Base-by-base conservation (phyloP, 1,139 yeast genomes). In the Zygoascus sp. region DNA sequence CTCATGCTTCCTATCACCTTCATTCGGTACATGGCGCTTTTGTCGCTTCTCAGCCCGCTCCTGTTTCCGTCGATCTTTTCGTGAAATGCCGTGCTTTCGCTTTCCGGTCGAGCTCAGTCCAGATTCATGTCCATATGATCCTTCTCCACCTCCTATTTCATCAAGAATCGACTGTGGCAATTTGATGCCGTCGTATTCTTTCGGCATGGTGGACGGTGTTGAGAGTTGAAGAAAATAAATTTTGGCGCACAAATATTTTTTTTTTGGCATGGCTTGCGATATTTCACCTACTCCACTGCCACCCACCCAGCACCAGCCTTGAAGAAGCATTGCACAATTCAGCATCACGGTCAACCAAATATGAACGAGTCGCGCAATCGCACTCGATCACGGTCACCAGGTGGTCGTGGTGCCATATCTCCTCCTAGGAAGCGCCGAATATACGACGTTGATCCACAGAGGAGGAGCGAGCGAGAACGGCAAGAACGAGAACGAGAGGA, bases 141-240 rank as follows among this genome's bases (percentile, higher is more conserved):
- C 68, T 20, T 68, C 68, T 48, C 75, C 74, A 40, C 78, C 76
- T 17, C 73, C 77, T 16, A 86, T 74, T 60, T 81, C 82, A 53
- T 85, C 92, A 44, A 86, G 62, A 32, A 87, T 63, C 15, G 70
- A 66, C 1, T 84, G 85, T 0, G 95, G 95, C 22, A 86, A 69
- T 50, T 80, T 73, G 44, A 84, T 56, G 9, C 42, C 42, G 2
- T 28, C 36, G 17, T 40, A 40, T 17, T 40, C 36, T 19, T 40
- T 32, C 15, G 42, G 23, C 36, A 38, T 38, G 32, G 11, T 20
- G 22, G 34, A n/a, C 7, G 7, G 3, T 30, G 15, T 15, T 9
- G 34, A 30, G 17, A 16, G n/a, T 11, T 30, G 34, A 30, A n/a
- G n/a, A n/a, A 30, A 30, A 30, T 30, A 30, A 15, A 11, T 30